Evolutionary conservation across 176 grass and related monocot species (phyloP), one percentile per base, ranked within the genome.

Genomic region (Miscanthus lutarioriparius): DNA sequence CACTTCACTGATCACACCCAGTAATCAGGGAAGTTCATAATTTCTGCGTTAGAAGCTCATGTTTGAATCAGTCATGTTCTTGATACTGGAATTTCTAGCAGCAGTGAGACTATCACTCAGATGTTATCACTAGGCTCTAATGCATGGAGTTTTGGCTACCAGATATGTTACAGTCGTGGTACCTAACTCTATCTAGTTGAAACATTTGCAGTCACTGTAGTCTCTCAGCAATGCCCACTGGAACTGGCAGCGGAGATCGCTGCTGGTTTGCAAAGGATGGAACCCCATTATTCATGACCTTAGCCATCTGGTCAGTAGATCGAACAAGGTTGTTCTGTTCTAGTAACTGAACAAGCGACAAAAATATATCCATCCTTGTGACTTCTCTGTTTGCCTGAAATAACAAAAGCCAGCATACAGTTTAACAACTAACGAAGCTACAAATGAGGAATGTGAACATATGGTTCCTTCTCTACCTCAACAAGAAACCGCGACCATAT

Each of bases 281-380:
- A 87, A 87, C 78, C 38, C 93, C 93, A 53, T 86, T 94, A 30
- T 88, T 91, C 25, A 94, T 87, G 86, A 96, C 81, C 65, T 87
- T 91, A 0, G 77, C 77, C 36, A 91, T 67, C 82, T 90, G 88
- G 28, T 96, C 89, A 27, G 86, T 86, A 44, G 93, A 70, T 80
- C 56, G 79, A 64, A 49, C 65, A 23, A 83, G 83, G 76, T 74
- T 92, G 77, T 91, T 96, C 81, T 94, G 83, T 71, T 99, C 87
- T 63, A 99, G 80, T 78, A 96, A 89, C 75, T 99, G 91, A 84
- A 99, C 89, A 49, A 99, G 96, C 12, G 93, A 96, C 28, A 99
- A 67, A 83, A 99, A 99, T 91, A 99, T 92, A 36, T 96, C 93
- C 96, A 99, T 89, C 86, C 96, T 94, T 35, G 96, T 99, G 25